A percentile compares a stretch with the other conserved stretches of the same genome.
These are phyloP conservation scores for Geotrichum candidum DNA, from an alignment of 1,139 yeast genomes.

Conservation along the genomic window DNA sequence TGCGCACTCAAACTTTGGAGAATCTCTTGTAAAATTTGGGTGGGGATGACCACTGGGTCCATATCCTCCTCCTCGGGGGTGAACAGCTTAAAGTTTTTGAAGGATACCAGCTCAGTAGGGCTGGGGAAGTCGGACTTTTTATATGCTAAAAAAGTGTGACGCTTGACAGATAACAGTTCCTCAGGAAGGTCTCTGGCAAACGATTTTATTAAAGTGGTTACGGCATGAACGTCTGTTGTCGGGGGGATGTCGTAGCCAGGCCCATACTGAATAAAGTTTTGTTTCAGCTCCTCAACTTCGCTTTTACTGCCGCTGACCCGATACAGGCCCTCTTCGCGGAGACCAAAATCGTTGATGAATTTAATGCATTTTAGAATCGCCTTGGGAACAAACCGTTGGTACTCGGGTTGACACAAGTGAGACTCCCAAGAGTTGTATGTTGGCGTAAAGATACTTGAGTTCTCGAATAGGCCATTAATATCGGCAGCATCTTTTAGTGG, in stretches of 20 bases:
- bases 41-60: constrained; percentile 21
- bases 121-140: constrained; percentile 4
- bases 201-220: constrained; percentile 73
- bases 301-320: constrained; percentile 74
- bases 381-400: constrained; percentile 25
- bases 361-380: constrained; percentile 24
- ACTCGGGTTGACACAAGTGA: constrained; percentile 18
- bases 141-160: constrained; percentile 21
- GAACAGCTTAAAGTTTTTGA: constrained; percentile 5
- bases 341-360: constrained; percentile 38
- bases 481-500: constrained; percentile 27
- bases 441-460: constrained; percentile 1
- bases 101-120: not conserved
- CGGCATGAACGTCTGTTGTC: constrained; percentile 71
- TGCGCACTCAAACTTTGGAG: constrained; percentile 22
- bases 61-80: constrained; percentile 20
- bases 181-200: constrained; percentile 78
- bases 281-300: constrained; percentile 55
- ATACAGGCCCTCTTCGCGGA: constrained; percentile 77
- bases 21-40: constrained; percentile 25
- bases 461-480: constrained; percentile 9
- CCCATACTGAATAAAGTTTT: constrained; percentile 53
- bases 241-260: constrained; percentile 60
- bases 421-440: constrained; percentile 14
- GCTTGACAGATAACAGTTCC: constrained; percentile 43